These are phyloP conservation scores for Fusarium equiseti DNA, from an alignment of 2,329 filamentous ascomycete genomes.

Conservation along the genomic window DNA sequence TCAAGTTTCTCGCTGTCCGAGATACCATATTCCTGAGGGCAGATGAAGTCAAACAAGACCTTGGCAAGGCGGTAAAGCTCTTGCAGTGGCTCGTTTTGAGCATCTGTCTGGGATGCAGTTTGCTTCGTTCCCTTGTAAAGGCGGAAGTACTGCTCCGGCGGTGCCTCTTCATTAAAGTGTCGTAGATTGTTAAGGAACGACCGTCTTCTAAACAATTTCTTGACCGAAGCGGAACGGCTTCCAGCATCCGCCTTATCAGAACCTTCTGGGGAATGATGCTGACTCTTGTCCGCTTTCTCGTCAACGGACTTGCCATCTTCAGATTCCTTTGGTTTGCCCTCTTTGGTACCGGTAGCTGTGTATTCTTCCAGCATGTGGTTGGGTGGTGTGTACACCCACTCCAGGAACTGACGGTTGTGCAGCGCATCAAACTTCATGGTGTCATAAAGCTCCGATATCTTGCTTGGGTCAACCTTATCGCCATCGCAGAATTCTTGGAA, in stretches of 20 bases:
- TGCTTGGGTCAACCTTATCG: conserved; percentile 98
- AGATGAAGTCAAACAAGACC: conserved; percentile 97
- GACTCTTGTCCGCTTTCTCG: conserved; percentile 52
- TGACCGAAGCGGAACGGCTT: conserved; percentile 53
- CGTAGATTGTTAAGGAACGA: conserved; percentile 69
- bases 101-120: conserved; percentile 79
- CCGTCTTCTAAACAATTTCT: conserved; percentile 68
- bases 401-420: conserved; percentile 94
- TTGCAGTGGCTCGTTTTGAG: conserved; percentile 85
- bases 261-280: conserved; percentile 50
- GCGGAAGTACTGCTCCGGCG: conserved; percentile 84
- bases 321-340: conserved; percentile 56
- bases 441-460: conserved; percentile 98
- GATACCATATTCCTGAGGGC: conserved; percentile 97
- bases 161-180: conserved; percentile 66
- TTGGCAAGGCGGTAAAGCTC: conserved; percentile 95
- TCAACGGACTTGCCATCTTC: conserved; percentile 57
- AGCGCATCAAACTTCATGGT: conserved; percentile 99
- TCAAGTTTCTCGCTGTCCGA: conserved; percentile 97
- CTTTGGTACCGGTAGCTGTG: conserved; percentile 57
- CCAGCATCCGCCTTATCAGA: conserved; percentile 58
- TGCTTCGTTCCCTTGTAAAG: conserved; percentile 83
- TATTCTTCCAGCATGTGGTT: conserved; percentile 80
- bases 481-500: conserved; percentile 97
- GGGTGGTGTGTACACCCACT: conserved; percentile 96